These are phyloP conservation scores for Lichtheimia corymbifera DNA, from an alignment of 371 early-diverging fungal species.

Conservation along the genomic window DNA sequence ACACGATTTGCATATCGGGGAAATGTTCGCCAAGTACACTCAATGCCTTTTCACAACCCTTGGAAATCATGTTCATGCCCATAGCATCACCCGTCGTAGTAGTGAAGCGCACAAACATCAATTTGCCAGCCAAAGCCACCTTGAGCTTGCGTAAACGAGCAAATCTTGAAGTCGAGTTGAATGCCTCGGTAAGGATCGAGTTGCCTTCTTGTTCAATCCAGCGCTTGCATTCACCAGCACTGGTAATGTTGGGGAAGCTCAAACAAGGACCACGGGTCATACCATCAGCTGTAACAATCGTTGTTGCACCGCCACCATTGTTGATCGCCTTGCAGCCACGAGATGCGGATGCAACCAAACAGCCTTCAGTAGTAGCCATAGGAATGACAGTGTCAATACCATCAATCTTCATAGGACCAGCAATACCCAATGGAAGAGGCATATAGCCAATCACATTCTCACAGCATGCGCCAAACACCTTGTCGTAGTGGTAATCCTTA, in stretches of 20 bases:
- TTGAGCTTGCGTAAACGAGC: constrained; percentile 83
- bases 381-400: constrained; percentile 81
- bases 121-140: constrained; percentile 81
- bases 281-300: constrained; percentile 84
- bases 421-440: constrained; percentile 93
- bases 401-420: constrained; percentile 83
- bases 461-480: constrained; percentile 92
- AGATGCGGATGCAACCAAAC: constrained; percentile 89
- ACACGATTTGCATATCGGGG: constrained; percentile 78
- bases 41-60: constrained; percentile 85
- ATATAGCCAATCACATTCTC: constrained; percentile 96
- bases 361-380: constrained; percentile 97
- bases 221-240: constrained; percentile 71
- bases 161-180: constrained; percentile 89
- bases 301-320: constrained; percentile 84
- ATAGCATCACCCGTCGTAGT: constrained; percentile 97
- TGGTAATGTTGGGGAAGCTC: constrained; percentile 71
- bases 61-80: constrained; percentile 99
- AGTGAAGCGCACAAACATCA: constrained; percentile 83
- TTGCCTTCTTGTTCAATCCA: constrained; percentile 81
- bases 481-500: constrained; percentile 85
- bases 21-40: constrained; percentile 61
- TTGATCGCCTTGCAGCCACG: constrained; percentile 96
- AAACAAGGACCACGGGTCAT: constrained; percentile 96
- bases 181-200: constrained; percentile 67